phyloP scores from a whole-genome alignment of 805 yeast genomes.

The Kluyveromyces aestuarii region DNA sequence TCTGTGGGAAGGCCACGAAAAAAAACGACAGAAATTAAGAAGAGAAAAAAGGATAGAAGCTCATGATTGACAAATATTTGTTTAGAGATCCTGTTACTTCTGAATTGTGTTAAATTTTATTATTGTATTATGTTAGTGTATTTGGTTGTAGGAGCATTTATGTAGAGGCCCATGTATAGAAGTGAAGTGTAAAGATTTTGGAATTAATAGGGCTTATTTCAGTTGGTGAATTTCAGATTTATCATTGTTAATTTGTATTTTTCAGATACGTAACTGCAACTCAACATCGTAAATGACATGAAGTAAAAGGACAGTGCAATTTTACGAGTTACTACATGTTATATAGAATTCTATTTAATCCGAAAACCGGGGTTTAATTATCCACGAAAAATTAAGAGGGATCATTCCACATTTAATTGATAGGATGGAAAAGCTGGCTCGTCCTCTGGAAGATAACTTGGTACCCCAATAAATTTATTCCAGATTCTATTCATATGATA shows the following conservation, averaged over 20 bases:
- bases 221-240: no score
- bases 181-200: no score
- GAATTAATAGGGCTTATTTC: no score
- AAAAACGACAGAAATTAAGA: constrained; percentile 5
- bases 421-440: constrained; percentile 19
- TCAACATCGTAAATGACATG: no score
- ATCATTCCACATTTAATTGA: not conserved
- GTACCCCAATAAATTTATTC: constrained; percentile 65
- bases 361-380: no score
- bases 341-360: not conserved
- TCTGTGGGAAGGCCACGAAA: constrained; percentile 10
- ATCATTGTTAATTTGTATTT: no score
- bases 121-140: no score
- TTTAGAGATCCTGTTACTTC: not conserved
- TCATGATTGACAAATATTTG: not conserved
- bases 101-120: not conserved
- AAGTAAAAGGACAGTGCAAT: no score
- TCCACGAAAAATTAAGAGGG: not conserved
- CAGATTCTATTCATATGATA: constrained; percentile 49
- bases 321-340: no score
- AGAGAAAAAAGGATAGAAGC: constrained; percentile 14
- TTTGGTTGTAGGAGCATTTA: no score
- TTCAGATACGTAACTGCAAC: no score
- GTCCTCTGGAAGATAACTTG: constrained; percentile 23
- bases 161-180: no score